Evolutionary conservation across 2,329 filamentous ascomycete species (phyloP).

Genomic region (Phaeosphaeriaceae sp.): DNA sequence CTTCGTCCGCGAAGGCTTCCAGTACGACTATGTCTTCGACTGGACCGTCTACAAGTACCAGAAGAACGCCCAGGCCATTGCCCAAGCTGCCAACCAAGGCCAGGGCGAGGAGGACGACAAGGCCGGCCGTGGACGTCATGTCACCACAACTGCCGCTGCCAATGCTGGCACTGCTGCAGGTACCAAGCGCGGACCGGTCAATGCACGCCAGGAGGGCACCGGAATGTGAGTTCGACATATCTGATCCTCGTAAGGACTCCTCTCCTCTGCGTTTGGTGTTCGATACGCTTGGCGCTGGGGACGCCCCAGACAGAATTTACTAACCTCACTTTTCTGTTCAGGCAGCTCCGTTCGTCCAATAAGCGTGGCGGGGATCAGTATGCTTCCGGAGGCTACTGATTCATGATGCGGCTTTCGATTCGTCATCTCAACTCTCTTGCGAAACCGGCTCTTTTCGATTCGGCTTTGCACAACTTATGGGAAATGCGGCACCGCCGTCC

Average conservation of each 20-base stretch:
- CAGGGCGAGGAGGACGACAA: constrained; percentile 79
- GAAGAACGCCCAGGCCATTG: constrained; percentile 97
- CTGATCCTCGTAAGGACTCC: constrained; percentile 87
- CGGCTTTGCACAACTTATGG: constrained; percentile 47
- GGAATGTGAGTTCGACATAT: constrained; percentile 92
- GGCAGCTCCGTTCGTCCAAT: constrained; percentile 61
- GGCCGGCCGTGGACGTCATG: constrained; percentile 63
- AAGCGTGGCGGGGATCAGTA: constrained; percentile 59
- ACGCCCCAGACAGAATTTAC: constrained; percentile 57
- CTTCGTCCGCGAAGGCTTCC: constrained; percentile 98
- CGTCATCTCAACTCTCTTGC: constrained; percentile 51
- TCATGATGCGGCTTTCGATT: constrained; percentile 49
- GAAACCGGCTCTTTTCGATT: constrained; percentile 37
- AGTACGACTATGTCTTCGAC: constrained; percentile 99
- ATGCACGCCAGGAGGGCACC: constrained; percentile 83
- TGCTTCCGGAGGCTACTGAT: constrained; percentile 58
- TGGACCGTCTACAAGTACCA: constrained; percentile 99
- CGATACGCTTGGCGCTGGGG: constrained; percentile 76
- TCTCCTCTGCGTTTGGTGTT: constrained; percentile 86
- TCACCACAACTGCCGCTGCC: constrained; percentile 69
- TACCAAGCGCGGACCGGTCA: constrained; percentile 74
- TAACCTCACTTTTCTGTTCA: constrained; percentile 53
- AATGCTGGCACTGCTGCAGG: constrained; percentile 68
- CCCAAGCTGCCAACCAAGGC: constrained; percentile 73
- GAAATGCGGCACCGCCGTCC: constrained; percentile 55